phyloP scores from a whole-genome alignment of 305 asterid genomes.

The Caryopteris hybrid region DNA sequence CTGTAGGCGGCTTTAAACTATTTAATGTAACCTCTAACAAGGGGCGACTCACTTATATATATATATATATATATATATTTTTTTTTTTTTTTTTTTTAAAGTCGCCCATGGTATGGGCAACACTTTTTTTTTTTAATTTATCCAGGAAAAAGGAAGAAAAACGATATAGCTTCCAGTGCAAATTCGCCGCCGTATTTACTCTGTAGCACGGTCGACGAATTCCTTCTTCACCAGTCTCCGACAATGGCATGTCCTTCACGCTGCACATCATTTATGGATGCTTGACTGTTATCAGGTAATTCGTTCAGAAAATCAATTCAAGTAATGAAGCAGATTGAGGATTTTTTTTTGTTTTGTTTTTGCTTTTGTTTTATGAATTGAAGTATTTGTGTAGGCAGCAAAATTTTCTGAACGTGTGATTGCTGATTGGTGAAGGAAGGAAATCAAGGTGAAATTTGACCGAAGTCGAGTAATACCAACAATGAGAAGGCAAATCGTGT shows the following conservation, averaged over 20 bases:
- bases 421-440: background rate
- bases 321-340: no score
- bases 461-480: background rate
- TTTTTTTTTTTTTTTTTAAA: no score
- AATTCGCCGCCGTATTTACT: conserved; percentile 26
- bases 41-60: no score
- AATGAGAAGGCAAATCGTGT: conserved; percentile 26
- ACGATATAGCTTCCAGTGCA: conserved; percentile 2
- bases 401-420: background rate
- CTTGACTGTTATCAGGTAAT: conserved; percentile 19
- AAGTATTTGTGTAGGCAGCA: background rate
- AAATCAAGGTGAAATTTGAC: conserved; percentile 2
- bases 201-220: conserved; percentile 21
- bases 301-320: background rate
- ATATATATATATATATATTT: no score
- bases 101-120: no score
- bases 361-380: background rate
- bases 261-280: background rate
- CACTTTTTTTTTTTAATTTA: no score
- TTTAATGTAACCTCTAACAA: no score
- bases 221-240: conserved; percentile 19
- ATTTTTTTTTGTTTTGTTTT: no score
- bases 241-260: background rate
- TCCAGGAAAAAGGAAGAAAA: background rate
- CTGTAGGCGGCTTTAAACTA: no score